A percentile compares a stretch with the other conserved stretches of the same genome.
Evolutionary conservation across 768 basidiomycete species (phyloP).

Genomic region (Cyathus striatus): DNA sequence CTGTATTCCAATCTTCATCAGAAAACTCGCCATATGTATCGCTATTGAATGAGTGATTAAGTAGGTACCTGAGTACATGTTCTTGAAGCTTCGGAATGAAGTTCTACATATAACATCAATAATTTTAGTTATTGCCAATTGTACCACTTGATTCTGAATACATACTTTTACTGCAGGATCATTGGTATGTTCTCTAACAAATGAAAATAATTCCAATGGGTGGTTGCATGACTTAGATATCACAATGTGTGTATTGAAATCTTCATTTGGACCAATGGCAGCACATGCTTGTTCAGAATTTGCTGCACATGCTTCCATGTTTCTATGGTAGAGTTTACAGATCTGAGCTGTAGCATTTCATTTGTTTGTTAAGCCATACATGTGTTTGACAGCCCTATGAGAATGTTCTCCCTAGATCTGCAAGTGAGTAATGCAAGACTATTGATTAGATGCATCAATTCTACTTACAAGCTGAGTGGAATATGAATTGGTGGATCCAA

Average conservation of each 20-base stretch:
- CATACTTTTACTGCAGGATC: not conserved
- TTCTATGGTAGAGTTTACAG: not conserved
- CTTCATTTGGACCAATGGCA: not conserved
- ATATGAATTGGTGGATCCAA: not conserved
- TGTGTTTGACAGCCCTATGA: not conserved
- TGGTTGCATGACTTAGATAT: not conserved
- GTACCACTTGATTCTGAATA: no score
- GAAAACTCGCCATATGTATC: constrained; percentile 20
- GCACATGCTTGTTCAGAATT: not conserved
- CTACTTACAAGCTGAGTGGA: not conserved
- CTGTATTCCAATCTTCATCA: constrained; percentile 10
- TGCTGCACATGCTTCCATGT: not conserved
- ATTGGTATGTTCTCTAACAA: not conserved
- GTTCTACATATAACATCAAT: no score
- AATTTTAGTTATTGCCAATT: no score
- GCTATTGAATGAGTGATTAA: constrained; percentile 16
- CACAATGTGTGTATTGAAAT: not conserved
- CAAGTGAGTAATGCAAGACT: not conserved
- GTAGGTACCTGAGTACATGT: constrained; percentile 25
- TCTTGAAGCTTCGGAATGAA: constrained; percentile 27
- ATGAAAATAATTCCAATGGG: not conserved
- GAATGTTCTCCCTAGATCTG: not conserved
- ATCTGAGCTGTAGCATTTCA: not conserved
- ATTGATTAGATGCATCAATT: not conserved
- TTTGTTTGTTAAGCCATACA: not conserved